Evolutionary conservation across 1,139 yeast species (phyloP).

Genomic region (Yamadazyma blattariae): DNA sequence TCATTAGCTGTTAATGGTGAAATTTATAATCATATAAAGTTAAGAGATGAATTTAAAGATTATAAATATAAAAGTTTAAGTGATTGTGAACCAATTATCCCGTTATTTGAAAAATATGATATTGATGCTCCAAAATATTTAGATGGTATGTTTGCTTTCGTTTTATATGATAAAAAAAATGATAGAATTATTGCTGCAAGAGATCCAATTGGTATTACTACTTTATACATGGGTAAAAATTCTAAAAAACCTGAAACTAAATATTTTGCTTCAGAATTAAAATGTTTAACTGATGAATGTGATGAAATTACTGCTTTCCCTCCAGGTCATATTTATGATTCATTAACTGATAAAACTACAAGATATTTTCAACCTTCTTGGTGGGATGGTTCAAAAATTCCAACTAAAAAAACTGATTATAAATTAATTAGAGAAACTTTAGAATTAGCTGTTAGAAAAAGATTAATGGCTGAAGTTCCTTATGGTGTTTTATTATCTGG

Average conservation of each 20-base stretch:
- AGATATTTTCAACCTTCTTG: slow-evolving; percentile 91
- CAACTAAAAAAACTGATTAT: slow-evolving; percentile 72
- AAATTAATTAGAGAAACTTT: slow-evolving; percentile 70
- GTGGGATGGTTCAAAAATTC: slow-evolving; percentile 82
- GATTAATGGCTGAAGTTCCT: slow-evolving; percentile 99
- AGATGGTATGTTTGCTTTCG: slow-evolving; percentile 99
- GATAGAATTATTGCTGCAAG: slow-evolving; percentile 95
- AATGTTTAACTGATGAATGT: slow-evolving; percentile 91
- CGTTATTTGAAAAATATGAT: slow-evolving; percentile 82
- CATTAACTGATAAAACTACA: slow-evolving; percentile 77
- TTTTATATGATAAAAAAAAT: slow-evolving; percentile 73
- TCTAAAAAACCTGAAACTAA: slow-evolving; percentile 70
- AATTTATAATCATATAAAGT: slow-evolving; percentile 90
- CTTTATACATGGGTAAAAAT: slow-evolving; percentile 90
- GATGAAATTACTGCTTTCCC: slow-evolving; percentile 93
- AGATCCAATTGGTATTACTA: slow-evolving; percentile 97
- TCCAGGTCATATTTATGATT: slow-evolving; percentile 97
- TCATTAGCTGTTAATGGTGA: slow-evolving; percentile 93
- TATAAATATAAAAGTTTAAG: slow-evolving; percentile 82
- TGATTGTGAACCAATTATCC: slow-evolving; percentile 97
- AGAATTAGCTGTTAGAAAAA: slow-evolving; percentile 95
- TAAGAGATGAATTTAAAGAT: slow-evolving; percentile 70
- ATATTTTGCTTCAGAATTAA: slow-evolving; percentile 90
- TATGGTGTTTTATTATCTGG: slow-evolving; percentile 96
- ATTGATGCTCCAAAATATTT: slow-evolving; percentile 86